phyloP scores from a whole-genome alignment of 75 land plant genomes.

The Isoetes taiwanensis region DNA sequence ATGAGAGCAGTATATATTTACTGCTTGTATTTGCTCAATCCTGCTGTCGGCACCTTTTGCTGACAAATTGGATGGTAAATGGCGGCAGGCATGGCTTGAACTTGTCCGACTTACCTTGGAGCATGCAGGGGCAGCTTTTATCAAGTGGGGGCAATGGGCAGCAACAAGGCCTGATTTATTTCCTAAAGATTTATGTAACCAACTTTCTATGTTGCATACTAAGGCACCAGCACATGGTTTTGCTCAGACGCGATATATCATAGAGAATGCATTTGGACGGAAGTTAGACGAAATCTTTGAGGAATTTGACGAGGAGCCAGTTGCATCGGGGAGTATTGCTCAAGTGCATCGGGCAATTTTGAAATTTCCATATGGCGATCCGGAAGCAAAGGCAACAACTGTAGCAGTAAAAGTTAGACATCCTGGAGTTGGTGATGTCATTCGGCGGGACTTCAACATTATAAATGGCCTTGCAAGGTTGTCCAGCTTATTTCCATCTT shows the following conservation, averaged over 20 bases:
- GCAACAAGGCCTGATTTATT: constrained; percentile 83
- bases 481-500: constrained; percentile 37
- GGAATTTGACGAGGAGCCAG: constrained; percentile 66
- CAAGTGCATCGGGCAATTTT: constrained; percentile 63
- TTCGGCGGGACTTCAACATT: constrained; percentile 55
- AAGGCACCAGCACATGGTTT: constrained; percentile 72
- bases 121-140: constrained; percentile 77
- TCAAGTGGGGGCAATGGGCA: constrained; percentile 95
- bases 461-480: constrained; percentile 56
- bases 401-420: constrained; percentile 88
- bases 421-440: constrained; percentile 72
- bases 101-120: constrained; percentile 45
- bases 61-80: constrained; percentile 27
- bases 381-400: constrained; percentile 31
- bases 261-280: constrained; percentile 65
- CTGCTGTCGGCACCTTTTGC: constrained; percentile 66
- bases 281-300: constrained; percentile 65
- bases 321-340: constrained; percentile 87
- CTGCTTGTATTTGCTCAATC: constrained; percentile 35
- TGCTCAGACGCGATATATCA: constrained; percentile 26
- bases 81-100: constrained; percentile 45
- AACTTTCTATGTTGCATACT: constrained; percentile 54
- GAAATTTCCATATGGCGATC: constrained; percentile 31
- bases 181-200: constrained; percentile 50
- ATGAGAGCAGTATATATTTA: constrained; percentile 36